Conservation (phyloP, 2,329 filamentous ascomycete species). For the Ilyonectria mors-panacis region DNA sequence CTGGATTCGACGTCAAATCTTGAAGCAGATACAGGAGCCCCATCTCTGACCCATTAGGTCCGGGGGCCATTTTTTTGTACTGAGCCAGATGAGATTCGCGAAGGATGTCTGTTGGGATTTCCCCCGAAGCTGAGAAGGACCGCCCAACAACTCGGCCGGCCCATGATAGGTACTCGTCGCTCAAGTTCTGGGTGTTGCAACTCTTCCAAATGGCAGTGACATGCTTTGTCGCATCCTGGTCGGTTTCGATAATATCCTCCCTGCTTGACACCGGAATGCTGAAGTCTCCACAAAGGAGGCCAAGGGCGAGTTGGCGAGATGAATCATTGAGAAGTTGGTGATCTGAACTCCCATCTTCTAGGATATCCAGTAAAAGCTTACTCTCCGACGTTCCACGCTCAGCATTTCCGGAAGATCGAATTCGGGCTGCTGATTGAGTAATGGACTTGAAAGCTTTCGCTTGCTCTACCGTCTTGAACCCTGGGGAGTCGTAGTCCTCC, state of each 20-base stretch:
- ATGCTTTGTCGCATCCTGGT: constrained; percentile 73
- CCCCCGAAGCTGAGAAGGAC: constrained; percentile 83
- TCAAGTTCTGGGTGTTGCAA: constrained; percentile 74
- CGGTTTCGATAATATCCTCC: constrained; percentile 78
- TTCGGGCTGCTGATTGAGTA: constrained; percentile 76
- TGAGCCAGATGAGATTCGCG: constrained; percentile 71
- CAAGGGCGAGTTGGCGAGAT: constrained; percentile 79
- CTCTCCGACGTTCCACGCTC: constrained; percentile 82
- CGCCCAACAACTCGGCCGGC: constrained; percentile 87
- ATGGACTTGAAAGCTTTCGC: constrained; percentile 76
- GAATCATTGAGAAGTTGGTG: constrained; percentile 78
- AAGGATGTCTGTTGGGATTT: constrained; percentile 72
- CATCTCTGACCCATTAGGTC: constrained; percentile 71
- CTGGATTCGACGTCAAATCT: constrained; percentile 71
- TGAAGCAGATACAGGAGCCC: constrained; percentile 75
- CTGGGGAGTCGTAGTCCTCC: constrained; percentile 69
- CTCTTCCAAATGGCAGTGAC: constrained; percentile 83
- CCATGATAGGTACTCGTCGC: constrained; percentile 84
- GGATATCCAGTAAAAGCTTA: constrained; percentile 81
- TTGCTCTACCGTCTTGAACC: constrained; percentile 64
- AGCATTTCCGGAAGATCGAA: constrained; percentile 79
- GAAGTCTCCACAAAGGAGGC: constrained; percentile 83
- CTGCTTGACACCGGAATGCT: constrained; percentile 60
- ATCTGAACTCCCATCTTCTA: constrained; percentile 78
- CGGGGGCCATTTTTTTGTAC: constrained; percentile 64